These are phyloP conservation scores for Aspergillaceae sp. DNA, from an alignment of 2,329 filamentous ascomycete genomes.

Conservation along the genomic window DNA sequence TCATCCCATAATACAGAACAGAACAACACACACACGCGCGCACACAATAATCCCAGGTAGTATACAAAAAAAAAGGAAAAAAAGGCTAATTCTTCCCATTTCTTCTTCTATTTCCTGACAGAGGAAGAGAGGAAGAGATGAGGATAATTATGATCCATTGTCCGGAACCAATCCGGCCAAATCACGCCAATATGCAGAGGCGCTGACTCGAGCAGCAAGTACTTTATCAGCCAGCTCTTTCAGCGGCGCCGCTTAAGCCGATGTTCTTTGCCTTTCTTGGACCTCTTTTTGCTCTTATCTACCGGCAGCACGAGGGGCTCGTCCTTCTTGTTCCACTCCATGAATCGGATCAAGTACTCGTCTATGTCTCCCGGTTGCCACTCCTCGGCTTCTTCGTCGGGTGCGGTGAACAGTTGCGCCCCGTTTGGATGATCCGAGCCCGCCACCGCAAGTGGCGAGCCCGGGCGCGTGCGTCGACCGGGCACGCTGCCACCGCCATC, in stretches of 20 bases:
- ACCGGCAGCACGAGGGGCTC: slow-evolving; percentile 40
- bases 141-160: too few species aligned
- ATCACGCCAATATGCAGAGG: too few species aligned
- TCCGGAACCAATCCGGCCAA: too few species aligned
- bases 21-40: too few species aligned
- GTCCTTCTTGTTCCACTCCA: slow-evolving; percentile 51
- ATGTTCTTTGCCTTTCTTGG: slow-evolving; percentile 41
- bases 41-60: background rate
- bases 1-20: too few species aligned
- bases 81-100: background rate
- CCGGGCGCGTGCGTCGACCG: slow-evolving; percentile 26
- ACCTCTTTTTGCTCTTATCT: slow-evolving; percentile 42
- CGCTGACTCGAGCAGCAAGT: too few species aligned
- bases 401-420: slow-evolving; percentile 7
- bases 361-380: slow-evolving; percentile 56
- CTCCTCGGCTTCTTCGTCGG: slow-evolving; percentile 27
- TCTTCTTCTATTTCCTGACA: too few species aligned
- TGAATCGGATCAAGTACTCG: slow-evolving; percentile 64
- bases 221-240: background rate
- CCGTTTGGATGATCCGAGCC: slow-evolving; percentile 20
- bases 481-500: slow-evolving; percentile 39
- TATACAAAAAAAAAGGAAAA: slow-evolving; percentile 1
- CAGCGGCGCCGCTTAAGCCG: slow-evolving; percentile 31
- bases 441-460: slow-evolving; percentile 13
- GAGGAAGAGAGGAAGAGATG: too few species aligned